Conservation (phyloP, 805 yeast genomes). For the Candida dajiaensis region DNA sequence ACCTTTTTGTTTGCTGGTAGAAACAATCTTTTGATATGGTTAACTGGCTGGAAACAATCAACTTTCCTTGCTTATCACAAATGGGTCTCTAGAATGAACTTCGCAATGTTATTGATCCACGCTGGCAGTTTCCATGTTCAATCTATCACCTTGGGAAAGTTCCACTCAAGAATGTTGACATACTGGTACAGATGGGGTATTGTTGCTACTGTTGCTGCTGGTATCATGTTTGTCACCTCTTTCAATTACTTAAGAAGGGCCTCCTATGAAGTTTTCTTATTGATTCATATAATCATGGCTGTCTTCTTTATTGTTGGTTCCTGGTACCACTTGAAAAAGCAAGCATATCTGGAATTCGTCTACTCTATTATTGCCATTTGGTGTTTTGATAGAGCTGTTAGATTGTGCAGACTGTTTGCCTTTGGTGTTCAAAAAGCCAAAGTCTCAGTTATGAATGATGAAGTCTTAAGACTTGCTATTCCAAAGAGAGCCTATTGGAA, state of each 20-base stretch:
- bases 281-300: slow-evolving; percentile 51
- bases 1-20: slow-evolving; percentile 63
- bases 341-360: slow-evolving; percentile 45
- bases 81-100: slow-evolving; percentile 47
- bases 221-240: slow-evolving; percentile 10
- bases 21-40: slow-evolving; percentile 56
- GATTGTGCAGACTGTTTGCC: slow-evolving; percentile 25
- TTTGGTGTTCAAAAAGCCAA: slow-evolving; percentile 22
- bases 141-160: slow-evolving; percentile 12
- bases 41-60: slow-evolving; percentile 63
- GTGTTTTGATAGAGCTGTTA: slow-evolving; percentile 44
- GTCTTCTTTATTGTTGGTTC: slow-evolving; percentile 43
- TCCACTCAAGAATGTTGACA: slow-evolving; percentile 5
- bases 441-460: slow-evolving; percentile 30
- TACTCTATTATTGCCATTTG: slow-evolving; percentile 33
- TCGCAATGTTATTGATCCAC: slow-evolving; percentile 20
- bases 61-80: slow-evolving; percentile 64
- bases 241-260: slow-evolving; percentile 42
- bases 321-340: slow-evolving; percentile 50
- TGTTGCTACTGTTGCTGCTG: slow-evolving; percentile 10
- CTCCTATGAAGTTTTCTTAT: slow-evolving; percentile 56
- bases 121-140: slow-evolving; percentile 19
- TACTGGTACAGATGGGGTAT: slow-evolving; percentile 20
- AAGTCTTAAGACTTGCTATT: slow-evolving; percentile 35
- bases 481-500: slow-evolving; percentile 42